These are phyloP conservation scores for Diaporthe ilicicola DNA, from an alignment of 2,329 filamentous ascomycete genomes.

Conservation along the genomic window DNA sequence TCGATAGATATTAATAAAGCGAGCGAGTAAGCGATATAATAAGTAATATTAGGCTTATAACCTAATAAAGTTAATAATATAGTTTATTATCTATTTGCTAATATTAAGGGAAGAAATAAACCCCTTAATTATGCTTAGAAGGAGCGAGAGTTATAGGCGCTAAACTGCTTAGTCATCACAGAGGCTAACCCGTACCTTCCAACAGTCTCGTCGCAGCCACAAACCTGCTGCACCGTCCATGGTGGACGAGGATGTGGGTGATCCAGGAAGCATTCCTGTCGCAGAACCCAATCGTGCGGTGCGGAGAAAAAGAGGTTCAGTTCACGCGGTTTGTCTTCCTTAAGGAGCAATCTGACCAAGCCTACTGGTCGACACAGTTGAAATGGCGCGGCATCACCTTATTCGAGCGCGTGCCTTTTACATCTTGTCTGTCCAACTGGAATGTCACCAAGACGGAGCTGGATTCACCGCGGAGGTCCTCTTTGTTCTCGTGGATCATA, in stretches of 20 bases:
- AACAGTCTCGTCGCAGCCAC: too few species aligned
- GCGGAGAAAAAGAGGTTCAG: neutral
- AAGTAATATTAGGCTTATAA: too few species aligned
- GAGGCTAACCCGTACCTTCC: too few species aligned
- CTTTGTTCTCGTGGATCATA: neutral
- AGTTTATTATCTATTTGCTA: too few species aligned
- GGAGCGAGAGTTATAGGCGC: too few species aligned
- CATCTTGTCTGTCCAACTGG: slow-evolving; percentile 8
- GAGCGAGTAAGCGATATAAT: too few species aligned
- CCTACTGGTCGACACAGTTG: neutral
- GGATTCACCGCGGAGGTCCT: neutral
- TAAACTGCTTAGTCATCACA: too few species aligned
- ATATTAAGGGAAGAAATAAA: too few species aligned
- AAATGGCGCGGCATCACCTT: neutral
- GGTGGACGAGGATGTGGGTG: slow-evolving; percentile 2
- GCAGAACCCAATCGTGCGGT: neutral
- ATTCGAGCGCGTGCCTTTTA: neutral
- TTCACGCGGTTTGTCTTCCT: neutral
- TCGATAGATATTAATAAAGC: too few species aligned
- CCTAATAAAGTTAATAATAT: too few species aligned
- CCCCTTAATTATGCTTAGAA: too few species aligned
- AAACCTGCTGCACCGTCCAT: neutral
- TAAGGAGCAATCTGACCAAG: neutral
- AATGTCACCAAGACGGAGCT: neutral
- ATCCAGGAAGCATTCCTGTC: slow-evolving; percentile 6